Evolutionary conservation across 257 asterid species (phyloP).

Genomic region (Orobanche coerulescens): DNA sequence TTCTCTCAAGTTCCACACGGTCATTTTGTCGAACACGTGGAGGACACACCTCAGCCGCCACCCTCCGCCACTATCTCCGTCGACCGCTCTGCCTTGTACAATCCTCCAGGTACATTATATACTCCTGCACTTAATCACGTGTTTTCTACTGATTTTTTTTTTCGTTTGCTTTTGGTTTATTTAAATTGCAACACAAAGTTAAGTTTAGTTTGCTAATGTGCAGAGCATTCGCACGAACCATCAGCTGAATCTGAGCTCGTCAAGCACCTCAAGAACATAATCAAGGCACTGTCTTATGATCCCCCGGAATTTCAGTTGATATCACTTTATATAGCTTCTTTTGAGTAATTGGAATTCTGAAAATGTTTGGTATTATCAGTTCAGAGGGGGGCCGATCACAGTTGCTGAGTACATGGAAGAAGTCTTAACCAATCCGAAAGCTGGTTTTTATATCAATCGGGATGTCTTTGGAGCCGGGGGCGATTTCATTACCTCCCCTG

Average conservation of each 20-base stretch:
- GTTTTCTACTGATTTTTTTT: not conserved
- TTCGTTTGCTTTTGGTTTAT: not conserved
- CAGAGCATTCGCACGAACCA: constrained; percentile 79
- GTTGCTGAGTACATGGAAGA: constrained; percentile 98
- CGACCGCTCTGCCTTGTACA: constrained; percentile 72
- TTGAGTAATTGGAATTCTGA: not conserved
- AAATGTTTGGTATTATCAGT: constrained; percentile 34
- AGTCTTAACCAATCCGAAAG: constrained; percentile 84
- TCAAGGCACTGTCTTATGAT: constrained; percentile 46
- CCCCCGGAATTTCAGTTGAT: not conserved
- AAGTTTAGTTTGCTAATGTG: constrained; percentile 8
- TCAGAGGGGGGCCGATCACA: constrained; percentile 97
- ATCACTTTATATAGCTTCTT: not conserved
- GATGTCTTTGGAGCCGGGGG: constrained; percentile 94
- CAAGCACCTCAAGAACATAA: constrained; percentile 74
- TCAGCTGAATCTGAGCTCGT: constrained; percentile 67
- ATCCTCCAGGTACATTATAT: constrained; percentile 46
- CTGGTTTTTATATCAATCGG: constrained; percentile 81
- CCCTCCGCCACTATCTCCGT: constrained; percentile 59
- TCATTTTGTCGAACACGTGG: constrained; percentile 60
- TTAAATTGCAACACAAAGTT: constrained; percentile 5
- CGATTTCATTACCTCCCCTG: constrained; percentile 95
- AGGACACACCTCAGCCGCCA: constrained; percentile 33
- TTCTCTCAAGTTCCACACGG: constrained; percentile 32
- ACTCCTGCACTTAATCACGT: not conserved